Percentiles rank a stretch among this genome's conserved stretches.
Evolutionary conservation across 2,329 filamentous ascomycete genomes (phyloP).

Genomic region (Pseudopyrenochaeta lycopersici): DNA sequence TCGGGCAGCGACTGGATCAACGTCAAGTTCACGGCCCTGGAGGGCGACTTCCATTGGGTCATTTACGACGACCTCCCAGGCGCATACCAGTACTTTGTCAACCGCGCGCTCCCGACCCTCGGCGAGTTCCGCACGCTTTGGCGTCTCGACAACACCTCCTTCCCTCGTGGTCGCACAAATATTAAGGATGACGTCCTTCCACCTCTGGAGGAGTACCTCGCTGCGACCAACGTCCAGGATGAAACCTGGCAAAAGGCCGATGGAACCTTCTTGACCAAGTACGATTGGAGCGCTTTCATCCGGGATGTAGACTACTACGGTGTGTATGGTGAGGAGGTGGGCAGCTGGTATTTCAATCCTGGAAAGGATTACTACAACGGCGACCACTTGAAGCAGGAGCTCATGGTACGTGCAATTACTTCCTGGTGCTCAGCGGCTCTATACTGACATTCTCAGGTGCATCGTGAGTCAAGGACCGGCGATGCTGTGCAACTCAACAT

Average conservation of each 20-base stretch:
- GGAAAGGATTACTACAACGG: constrained; percentile 64
- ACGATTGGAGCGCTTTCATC: constrained; percentile 56
- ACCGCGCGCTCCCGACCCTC: constrained; percentile 57
- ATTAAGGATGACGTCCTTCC: constrained; percentile 58
- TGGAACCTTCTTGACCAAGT: constrained; percentile 63
- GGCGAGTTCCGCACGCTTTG: constrained; percentile 62
- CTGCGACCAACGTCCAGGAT: constrained; percentile 61
- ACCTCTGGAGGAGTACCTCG: constrained; percentile 53
- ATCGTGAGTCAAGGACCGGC: constrained; percentile 60
- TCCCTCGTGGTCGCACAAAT: constrained; percentile 57
- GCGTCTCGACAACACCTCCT: constrained; percentile 60
- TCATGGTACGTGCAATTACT: constrained; percentile 49
- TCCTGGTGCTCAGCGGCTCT: too few species aligned
- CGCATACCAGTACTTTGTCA: constrained; percentile 67
- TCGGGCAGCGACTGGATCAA: constrained; percentile 57
- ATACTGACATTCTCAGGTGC: constrained; percentile 42
- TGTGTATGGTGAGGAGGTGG: constrained; percentile 60
- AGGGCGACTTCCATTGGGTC: constrained; percentile 64
- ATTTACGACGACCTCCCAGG: constrained; percentile 59
- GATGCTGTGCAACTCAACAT: constrained; percentile 64
- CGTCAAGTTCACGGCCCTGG: constrained; percentile 56
- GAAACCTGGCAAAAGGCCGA: constrained; percentile 62
- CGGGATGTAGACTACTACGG: constrained; percentile 58
- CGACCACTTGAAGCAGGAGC: constrained; percentile 62
- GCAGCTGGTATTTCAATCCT: constrained; percentile 61